Evolutionary conservation across 176 grass and related monocot species (phyloP).

Genomic region (Zizania latifolia): DNA sequence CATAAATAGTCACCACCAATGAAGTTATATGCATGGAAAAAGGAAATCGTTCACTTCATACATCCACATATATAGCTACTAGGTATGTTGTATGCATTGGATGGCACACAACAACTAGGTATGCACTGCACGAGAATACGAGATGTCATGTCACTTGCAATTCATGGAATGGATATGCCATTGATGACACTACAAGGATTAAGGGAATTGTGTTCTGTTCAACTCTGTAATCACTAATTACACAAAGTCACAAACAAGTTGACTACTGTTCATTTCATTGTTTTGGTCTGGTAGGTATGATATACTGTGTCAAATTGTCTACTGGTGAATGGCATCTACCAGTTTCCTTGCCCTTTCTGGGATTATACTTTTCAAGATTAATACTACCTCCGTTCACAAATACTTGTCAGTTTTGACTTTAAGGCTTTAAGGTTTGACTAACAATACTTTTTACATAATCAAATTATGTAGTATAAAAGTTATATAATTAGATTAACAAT

Average conservation of each 20-base stretch:
- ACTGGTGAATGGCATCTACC: neutral
- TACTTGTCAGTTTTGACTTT: no score
- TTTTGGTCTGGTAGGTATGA: neutral
- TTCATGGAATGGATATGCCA: neutral
- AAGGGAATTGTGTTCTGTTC: neutral
- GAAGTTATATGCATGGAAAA: neutral
- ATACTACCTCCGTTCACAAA: no score
- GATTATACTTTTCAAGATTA: neutral
- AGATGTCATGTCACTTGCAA: neutral
- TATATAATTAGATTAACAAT: no score
- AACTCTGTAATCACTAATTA: neutral
- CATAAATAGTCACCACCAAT: neutral
- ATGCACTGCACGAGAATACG: neutral
- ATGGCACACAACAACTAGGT: neutral
- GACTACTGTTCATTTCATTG: neutral
- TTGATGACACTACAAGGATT: neutral
- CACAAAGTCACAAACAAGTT: neutral
- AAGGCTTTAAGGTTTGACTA: no score
- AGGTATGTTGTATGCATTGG: neutral
- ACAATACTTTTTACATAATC: no score
- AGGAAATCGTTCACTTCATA: neutral
- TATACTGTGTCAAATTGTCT: conserved; percentile 2
- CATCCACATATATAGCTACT: neutral
- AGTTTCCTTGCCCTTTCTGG: neutral
- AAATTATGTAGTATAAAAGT: no score